Percentiles rank a stretch among this genome's conserved stretches.
Conservation (phyloP, 2,329 filamentous ascomycete genomes). For the Leptodontidium sp. region DNA sequence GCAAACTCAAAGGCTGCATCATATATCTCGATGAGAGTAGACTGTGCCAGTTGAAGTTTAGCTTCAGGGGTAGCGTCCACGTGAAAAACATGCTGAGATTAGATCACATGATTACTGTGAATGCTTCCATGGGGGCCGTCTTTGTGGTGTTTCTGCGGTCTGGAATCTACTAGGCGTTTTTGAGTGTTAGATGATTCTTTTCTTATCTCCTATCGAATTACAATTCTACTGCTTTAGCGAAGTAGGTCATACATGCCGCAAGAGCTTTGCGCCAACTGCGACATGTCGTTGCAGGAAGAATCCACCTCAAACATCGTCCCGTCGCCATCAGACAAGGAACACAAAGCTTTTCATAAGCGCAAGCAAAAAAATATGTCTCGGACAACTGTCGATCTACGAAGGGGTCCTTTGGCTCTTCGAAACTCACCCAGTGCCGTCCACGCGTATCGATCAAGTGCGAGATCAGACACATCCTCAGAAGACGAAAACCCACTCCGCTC, state of each 20-base stretch:
- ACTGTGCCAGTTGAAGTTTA: no score
- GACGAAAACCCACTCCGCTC: neutral
- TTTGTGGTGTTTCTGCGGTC: no score
- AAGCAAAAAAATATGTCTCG: neutral
- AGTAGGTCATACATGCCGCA: neutral
- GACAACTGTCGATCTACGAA: neutral
- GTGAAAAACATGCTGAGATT: no score
- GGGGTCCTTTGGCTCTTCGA: neutral
- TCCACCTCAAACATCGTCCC: neutral
- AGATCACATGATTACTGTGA: no score
- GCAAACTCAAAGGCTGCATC: no score
- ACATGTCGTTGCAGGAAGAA: neutral
- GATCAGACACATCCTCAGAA: constrained; percentile 15
- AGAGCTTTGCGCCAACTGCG: neutral
- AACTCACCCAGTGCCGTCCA: neutral
- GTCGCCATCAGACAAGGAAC: neutral
- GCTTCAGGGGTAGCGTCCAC: no score
- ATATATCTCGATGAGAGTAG: no score
- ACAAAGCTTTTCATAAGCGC: neutral
- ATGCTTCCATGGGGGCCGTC: no score
- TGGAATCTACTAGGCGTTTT: neutral
- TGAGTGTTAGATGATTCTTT: neutral
- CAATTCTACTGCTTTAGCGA: neutral
- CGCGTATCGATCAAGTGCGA: neutral
- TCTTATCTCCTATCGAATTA: neutral